A percentile compares a stretch with the other conserved stretches of the same genome.
Conservation (phyloP, 1,139 yeast genomes). For the Hemisphaericaspora subhashii region DNA sequence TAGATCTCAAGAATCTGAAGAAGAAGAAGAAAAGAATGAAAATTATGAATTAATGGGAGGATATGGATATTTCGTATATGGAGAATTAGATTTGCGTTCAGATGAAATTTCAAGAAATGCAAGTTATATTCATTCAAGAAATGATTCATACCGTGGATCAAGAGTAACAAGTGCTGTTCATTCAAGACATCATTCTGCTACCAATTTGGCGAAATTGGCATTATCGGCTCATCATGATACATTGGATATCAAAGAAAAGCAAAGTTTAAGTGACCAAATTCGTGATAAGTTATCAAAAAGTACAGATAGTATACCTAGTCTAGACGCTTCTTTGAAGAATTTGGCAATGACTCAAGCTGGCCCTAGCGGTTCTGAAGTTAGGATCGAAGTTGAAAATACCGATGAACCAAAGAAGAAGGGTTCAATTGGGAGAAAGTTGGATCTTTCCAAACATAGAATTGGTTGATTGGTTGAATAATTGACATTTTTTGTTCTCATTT, state of each 20-base stretch:
- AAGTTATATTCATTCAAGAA: slow-evolving; percentile 30
- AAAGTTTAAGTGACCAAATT: slow-evolving; percentile 34
- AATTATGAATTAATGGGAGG: slow-evolving; percentile 57
- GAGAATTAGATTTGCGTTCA: slow-evolving; percentile 44
- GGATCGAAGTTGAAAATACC: slow-evolving; percentile 3
- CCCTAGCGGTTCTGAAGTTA: background rate
- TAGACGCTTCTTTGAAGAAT: slow-evolving; percentile 4
- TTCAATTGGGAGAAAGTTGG: slow-evolving; percentile 26
- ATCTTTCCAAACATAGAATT: slow-evolving; percentile 16
- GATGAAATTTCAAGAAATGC: slow-evolving; percentile 32
- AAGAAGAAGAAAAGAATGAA: slow-evolving; percentile 13
- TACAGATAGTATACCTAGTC: slow-evolving; percentile 16
- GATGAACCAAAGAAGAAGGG: slow-evolving; percentile 10
- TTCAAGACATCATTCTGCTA: slow-evolving; percentile 34
- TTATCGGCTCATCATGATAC: slow-evolving; percentile 6
- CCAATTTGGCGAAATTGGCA: slow-evolving; percentile 23
- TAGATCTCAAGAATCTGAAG: background rate
- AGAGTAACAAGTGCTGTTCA: slow-evolving; percentile 16
- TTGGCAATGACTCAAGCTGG: slow-evolving; percentile 1
- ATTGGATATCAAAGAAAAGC: slow-evolving; percentile 29
- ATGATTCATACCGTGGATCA: slow-evolving; percentile 6
- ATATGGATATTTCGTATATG: slow-evolving; percentile 75
- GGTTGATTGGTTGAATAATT: background rate
- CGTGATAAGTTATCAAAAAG: slow-evolving; percentile 35
- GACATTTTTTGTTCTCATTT: slow-evolving; percentile 1